Conservation (phyloP, 805 yeast genomes). For the Hanseniaspora clermontiae region DNA sequence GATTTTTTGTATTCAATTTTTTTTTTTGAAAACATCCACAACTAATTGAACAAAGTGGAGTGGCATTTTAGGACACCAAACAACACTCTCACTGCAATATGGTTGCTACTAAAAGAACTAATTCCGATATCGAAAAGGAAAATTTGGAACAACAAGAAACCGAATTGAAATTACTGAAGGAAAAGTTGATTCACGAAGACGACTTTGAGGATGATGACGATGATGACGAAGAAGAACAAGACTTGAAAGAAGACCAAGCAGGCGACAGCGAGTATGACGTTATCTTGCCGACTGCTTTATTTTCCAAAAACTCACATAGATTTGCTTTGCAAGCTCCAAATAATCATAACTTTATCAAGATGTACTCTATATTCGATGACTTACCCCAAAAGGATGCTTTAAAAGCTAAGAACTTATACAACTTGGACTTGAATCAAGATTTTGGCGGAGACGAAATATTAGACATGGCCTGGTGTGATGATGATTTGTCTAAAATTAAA, state of each 20-base stretch:
- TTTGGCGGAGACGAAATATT: conserved; percentile 8
- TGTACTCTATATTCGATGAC: conserved; percentile 11
- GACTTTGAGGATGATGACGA: conserved; percentile 6
- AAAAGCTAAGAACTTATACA: conserved; percentile 3
- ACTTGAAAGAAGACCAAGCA: neutral
- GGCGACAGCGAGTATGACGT: neutral
- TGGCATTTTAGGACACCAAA: neutral
- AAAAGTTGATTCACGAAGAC: neutral
- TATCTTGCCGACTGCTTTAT: conserved; percentile 7
- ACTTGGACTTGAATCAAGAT: conserved; percentile 9
- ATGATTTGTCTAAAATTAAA: conserved; percentile 1
- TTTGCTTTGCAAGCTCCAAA: conserved; percentile 13
- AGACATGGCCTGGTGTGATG: conserved; percentile 13
- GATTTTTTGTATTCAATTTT: neutral
- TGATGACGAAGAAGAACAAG: neutral
- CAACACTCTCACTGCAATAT: neutral
- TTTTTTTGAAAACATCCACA: neutral
- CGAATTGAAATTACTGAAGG: conserved; percentile 6
- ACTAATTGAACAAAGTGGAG: neutral
- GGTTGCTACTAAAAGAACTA: conserved; percentile 6
- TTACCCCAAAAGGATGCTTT: neutral
- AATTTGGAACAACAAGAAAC: neutral
- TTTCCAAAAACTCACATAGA: conserved; percentile 11
- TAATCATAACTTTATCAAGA: conserved; percentile 5
- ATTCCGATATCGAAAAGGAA: conserved; percentile 1